A percentile compares a stretch with the other conserved stretches of the same genome.
phyloP scores from a whole-genome alignment of 768 basidiomycete genomes.

The Dioszegia hungarica region DNA sequence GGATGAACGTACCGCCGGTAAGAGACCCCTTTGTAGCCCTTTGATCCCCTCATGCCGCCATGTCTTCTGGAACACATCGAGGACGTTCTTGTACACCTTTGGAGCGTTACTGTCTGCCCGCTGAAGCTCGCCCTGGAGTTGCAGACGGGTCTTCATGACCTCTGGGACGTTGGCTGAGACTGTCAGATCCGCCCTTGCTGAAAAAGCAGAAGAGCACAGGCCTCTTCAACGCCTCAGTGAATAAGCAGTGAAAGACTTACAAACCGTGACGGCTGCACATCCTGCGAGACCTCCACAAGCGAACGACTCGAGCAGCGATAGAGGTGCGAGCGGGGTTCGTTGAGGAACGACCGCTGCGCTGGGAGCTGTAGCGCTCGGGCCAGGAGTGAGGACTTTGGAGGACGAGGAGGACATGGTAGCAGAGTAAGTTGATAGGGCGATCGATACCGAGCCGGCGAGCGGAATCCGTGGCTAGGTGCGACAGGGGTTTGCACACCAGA shows the following conservation, averaged over 20 bases:
- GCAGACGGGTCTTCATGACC: constrained; percentile 90
- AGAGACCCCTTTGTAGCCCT: constrained; percentile 87
- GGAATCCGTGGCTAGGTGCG: too few relatives aligned
- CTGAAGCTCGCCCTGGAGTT: constrained; percentile 90
- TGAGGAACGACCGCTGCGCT: neutral
- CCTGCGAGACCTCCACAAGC: constrained; percentile 86
- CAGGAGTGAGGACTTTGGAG: constrained; percentile 7
- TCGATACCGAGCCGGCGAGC: too few relatives aligned
- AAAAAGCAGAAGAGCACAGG: too few relatives aligned
- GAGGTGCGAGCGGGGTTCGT: constrained; percentile 11
- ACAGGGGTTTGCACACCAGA: too few relatives aligned
- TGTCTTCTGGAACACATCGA: constrained; percentile 82
- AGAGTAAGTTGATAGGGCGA: neutral
- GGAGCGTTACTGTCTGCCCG: constrained; percentile 52
- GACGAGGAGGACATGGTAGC: constrained; percentile 14
- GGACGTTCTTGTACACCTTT: constrained; percentile 82
- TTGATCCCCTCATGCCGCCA: constrained; percentile 82
- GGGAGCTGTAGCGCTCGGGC: constrained; percentile 1
- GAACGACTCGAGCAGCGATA: constrained; percentile 53
- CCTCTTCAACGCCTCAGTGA: neutral
- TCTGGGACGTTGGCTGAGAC: constrained; percentile 41
- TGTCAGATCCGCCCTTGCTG: neutral
- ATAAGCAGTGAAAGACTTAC: constrained; percentile 23
- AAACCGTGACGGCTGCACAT: constrained; percentile 67
- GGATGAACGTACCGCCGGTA: constrained; percentile 64